A percentile compares a stretch with the other conserved stretches of the same genome.
Evolutionary conservation across 495 filamentous ascomycete species (phyloP).

Genomic region (Amniculicola lignicola): DNA sequence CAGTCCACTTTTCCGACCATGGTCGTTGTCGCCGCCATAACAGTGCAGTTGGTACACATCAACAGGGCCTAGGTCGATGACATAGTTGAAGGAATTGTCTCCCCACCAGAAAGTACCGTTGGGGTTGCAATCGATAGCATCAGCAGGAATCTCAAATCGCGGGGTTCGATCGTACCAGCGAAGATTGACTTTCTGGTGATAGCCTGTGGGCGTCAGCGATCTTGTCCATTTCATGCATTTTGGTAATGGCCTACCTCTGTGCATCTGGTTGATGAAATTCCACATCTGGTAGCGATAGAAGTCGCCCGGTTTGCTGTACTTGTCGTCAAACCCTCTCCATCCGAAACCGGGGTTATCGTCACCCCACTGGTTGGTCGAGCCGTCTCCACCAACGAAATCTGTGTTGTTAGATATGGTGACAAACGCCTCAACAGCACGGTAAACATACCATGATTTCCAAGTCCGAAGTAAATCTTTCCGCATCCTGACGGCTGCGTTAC

Average conservation of each 20-base stretch:
- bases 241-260: slow-evolving; percentile 7
- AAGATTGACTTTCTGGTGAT: neutral
- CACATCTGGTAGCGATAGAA: slow-evolving; percentile 12
- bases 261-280: slow-evolving; percentile 12
- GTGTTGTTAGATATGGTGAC: no score
- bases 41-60: slow-evolving; percentile 10
- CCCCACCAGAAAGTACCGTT: neutral
- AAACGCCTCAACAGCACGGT: neutral
- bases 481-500: neutral
- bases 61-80: slow-evolving; percentile 4
- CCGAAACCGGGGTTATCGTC: neutral
- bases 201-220: neutral
- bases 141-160: neutral
- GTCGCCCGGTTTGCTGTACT: neutral
- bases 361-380: neutral
- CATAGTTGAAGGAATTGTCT: slow-evolving; percentile 8
- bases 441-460: slow-evolving; percentile 8
- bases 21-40: neutral
- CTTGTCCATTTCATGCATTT: no score
- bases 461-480: slow-evolving; percentile 6
- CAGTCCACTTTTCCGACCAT: slow-evolving; percentile 4
- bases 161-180: neutral
- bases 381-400: no score
- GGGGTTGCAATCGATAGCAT: neutral
- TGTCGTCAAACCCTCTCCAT: neutral